Evolutionary conservation across 257 asterid genomes (phyloP), one percentile per base, ranked within the genome.

Genomic region (Sherardia arvensis): DNA sequence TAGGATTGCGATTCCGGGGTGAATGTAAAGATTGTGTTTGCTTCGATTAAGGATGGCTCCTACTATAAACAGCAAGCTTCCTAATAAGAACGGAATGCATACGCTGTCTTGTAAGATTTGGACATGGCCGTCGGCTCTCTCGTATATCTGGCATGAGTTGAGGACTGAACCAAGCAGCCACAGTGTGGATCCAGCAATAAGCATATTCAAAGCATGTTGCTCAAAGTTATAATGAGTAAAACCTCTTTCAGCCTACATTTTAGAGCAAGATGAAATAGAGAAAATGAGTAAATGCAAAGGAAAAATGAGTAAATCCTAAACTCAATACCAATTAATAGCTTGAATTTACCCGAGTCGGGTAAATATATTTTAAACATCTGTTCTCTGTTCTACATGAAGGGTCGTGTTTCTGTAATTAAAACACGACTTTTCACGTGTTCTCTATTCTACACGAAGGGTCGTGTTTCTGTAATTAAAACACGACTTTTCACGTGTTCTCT

Each of bases 91-190:
- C 2, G 97, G 99, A 25, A 93, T 68, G 27, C 79, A 79, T 49
- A 93, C 88, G 14, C 87, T 72, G 43, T 77, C 76, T 77, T 93
- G 99, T 76, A 93, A 65, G 58, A 93, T 81, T 68, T 90, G 99
- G 34, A 93, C 74, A 60, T 84, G 83, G 9, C 85, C 95, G 66
- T 80, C 92, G 0, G 96, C 88, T 71, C 95, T 80, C 79, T 93
- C 97, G 20, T 93, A 93, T 51, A 90, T 81, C 72, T 93, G 99
- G 53, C 97, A 90, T 0, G 95, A 81, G 66, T 90, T 90, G 15
- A 79, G 94, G 69, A 87, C 79, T 17, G 97, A 90, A 53, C 99
- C 99, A 3, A 93, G 61, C 48, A 87, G 61, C 99, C 99, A 90
- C 3, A 93, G 67, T 27, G 66, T 76, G 8, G 95, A 78, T 28